These are phyloP conservation scores for Cerioporus squamosus DNA, from an alignment of 1,284 basidiomycete genomes.

Conservation along the genomic window DNA sequence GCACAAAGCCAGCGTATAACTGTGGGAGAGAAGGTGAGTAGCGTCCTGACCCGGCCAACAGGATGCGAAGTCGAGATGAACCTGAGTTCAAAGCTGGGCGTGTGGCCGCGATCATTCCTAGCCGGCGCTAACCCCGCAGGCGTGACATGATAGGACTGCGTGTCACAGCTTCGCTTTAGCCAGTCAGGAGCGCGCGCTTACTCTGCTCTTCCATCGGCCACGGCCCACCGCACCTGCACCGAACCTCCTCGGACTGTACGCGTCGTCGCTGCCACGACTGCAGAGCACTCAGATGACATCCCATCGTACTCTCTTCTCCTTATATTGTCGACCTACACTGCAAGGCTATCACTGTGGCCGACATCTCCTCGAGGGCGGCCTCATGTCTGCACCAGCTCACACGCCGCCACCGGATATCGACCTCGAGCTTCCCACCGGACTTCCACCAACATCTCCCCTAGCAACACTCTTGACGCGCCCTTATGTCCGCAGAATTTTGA, in stretches of 20 bases:
- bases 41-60: neutral
- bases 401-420: constrained; percentile 15
- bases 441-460: constrained; percentile 14
- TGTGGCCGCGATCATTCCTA: too few relatives aligned
- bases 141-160: too few relatives aligned
- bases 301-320: neutral
- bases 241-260: too few relatives aligned
- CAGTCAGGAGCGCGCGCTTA: neutral
- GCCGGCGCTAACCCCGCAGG: too few relatives aligned
- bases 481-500: neutral
- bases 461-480: constrained; percentile 5
- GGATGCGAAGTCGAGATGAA: neutral
- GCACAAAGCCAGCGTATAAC: neutral
- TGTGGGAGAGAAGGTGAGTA: neutral
- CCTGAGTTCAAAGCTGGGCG: too few relatives aligned
- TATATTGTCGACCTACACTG: neutral
- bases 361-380: neutral
- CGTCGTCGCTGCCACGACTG: neutral
- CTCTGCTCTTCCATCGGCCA: neutral
- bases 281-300: too few relatives aligned
- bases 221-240: too few relatives aligned
- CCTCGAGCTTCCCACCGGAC: neutral
- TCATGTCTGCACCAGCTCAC: constrained; percentile 4
- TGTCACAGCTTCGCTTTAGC: neutral
- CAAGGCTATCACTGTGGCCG: neutral